Evolutionary conservation across 441 rosid genomes (phyloP).

Genomic region (Erodium texanum): DNA sequence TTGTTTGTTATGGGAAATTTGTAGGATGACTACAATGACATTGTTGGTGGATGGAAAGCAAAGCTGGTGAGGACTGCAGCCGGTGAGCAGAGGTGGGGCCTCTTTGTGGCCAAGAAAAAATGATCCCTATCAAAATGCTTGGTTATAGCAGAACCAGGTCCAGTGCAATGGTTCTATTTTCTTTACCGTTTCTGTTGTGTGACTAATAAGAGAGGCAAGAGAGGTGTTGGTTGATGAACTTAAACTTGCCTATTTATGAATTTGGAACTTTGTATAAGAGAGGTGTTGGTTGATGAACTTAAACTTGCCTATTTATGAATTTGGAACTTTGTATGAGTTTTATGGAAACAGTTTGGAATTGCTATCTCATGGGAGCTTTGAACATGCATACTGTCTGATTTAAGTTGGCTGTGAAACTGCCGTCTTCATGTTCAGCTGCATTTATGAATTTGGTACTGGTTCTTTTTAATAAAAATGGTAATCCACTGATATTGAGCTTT

Average conservation of each 20-base stretch:
- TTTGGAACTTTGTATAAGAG: neutral
- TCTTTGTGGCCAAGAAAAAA: neutral
- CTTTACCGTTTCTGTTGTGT: neutral
- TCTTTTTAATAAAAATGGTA: too few species aligned
- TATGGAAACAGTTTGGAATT: neutral
- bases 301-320: neutral
- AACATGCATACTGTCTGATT: too few species aligned
- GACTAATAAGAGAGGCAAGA: neutral
- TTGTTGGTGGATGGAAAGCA: constrained; percentile 1
- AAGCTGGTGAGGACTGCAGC: neutral
- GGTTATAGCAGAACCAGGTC: neutral
- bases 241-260: neutral
- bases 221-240: neutral
- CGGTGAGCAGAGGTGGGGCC: neutral
- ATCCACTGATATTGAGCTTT: too few species aligned
- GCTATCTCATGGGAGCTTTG: too few species aligned
- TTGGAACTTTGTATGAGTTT: neutral
- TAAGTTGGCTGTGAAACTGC: too few species aligned
- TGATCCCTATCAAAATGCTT: neutral
- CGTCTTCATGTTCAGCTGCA: too few species aligned
- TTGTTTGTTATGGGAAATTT: neutral
- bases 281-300: neutral
- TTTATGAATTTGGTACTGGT: too few species aligned
- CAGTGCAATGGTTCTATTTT: neutral
- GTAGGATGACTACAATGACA: neutral